phyloP scores from a whole-genome alignment of 179 eudicot species.

The Beta macrorhiza region DNA sequence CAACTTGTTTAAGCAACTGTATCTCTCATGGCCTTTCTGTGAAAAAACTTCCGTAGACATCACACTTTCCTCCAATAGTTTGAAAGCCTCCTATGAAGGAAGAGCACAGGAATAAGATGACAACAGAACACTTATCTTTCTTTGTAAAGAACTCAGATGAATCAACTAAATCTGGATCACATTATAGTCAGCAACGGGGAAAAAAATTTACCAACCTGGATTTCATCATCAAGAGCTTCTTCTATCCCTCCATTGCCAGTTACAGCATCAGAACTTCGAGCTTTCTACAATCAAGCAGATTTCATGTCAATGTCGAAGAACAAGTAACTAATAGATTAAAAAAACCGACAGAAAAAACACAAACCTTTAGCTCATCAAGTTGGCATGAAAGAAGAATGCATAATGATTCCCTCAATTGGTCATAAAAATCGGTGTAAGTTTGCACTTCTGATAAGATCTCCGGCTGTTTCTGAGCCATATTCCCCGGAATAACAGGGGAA shows the following conservation, averaged over 20 bases:
- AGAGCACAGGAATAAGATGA: constrained; percentile 3
- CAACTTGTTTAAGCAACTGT: constrained; percentile 38
- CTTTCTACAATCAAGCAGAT: constrained; percentile 42
- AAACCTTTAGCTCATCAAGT: constrained; percentile 61
- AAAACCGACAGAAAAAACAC: constrained; percentile 20
- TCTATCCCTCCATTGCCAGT: constrained; percentile 35
- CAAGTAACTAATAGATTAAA: not conserved
- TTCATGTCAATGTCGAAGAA: constrained; percentile 21
- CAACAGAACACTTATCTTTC: not conserved
- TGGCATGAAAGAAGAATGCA: constrained; percentile 44
- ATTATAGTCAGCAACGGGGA: not conserved
- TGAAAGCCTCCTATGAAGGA: constrained; percentile 43
- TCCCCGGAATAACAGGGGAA: constrained; percentile 24
- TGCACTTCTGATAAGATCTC: constrained; percentile 36
- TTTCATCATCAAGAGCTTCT: constrained; percentile 42
- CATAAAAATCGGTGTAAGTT: constrained; percentile 44
- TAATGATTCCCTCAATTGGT: constrained; percentile 44
- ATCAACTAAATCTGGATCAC: not conserved
- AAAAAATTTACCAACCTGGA: constrained; percentile 46
- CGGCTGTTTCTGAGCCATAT: constrained; percentile 25
- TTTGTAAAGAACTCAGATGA: not conserved
- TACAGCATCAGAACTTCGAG: constrained; percentile 37
- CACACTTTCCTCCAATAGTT: constrained; percentile 35
- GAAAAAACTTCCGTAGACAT: constrained; percentile 25
- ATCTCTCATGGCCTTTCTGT: constrained; percentile 35